phyloP scores from a whole-genome alignment of 2,329 filamentous ascomycete genomes.

The Daldinia eschscholtzii region DNA sequence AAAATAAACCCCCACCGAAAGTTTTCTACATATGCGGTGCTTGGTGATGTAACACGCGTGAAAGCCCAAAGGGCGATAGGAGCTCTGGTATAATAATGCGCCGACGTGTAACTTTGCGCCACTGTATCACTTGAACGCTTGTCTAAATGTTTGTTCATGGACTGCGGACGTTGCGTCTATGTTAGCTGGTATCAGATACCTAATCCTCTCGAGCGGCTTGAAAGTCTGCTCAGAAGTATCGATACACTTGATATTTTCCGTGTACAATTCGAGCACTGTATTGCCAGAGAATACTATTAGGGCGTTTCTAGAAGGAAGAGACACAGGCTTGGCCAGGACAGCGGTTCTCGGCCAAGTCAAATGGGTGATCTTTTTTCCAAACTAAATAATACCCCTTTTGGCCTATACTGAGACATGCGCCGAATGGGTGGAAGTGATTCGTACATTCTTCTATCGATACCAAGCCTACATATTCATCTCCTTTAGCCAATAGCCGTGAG shows the following conservation, averaged over 20 bases:
- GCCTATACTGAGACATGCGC: conserved; percentile 1
- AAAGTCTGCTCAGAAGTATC: background rate
- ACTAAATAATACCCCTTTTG: background rate
- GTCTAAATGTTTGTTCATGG: background rate
- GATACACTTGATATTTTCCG: background rate
- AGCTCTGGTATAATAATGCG: background rate
- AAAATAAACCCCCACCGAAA: conserved; percentile 19
- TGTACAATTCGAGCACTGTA: background rate
- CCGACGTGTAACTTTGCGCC: background rate
- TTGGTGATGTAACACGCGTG: background rate
- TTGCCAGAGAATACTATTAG: background rate
- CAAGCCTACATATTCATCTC: background rate
- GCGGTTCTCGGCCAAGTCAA: background rate
- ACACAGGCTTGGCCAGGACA: background rate
- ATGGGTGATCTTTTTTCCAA: background rate
- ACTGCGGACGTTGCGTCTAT: background rate
- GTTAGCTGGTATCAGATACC: conserved; percentile 2
- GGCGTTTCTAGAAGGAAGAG: conserved; percentile 1
- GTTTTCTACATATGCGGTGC: background rate
- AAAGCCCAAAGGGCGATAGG: background rate
- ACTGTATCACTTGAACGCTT: background rate
- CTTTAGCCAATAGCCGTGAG: conserved; percentile 5
- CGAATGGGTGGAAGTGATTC: background rate
- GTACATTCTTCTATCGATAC: conserved; percentile 5
- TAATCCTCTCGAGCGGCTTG: background rate